Conservation (phyloP, 192 early-diverging fungal genomes). For the Diversispora epigaea region DNA sequence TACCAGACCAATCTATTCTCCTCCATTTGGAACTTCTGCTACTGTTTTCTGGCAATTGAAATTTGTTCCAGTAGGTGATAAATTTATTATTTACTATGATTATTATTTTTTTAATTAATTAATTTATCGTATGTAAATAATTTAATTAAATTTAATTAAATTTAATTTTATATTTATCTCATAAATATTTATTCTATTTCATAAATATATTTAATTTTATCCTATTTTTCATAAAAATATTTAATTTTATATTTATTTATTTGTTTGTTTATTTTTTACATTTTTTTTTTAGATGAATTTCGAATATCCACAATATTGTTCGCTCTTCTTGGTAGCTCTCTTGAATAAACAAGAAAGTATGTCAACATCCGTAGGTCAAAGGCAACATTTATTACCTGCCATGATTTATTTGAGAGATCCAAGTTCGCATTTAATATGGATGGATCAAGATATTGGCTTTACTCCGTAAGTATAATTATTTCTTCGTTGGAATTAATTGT, state of each 20-base stretch:
- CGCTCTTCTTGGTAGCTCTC: constrained; percentile 26
- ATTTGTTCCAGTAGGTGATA: constrained; percentile 26
- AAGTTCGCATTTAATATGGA: constrained; percentile 2
- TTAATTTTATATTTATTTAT: neutral
- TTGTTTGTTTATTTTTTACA: neutral
- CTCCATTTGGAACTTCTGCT: constrained; percentile 28
- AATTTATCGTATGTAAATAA: no score
- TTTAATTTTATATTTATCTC: no score
- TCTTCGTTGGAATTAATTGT: no score
- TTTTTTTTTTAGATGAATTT: constrained; percentile 1
- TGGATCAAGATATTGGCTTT: neutral
- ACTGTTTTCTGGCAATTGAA: constrained; percentile 31
- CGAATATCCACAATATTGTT: constrained; percentile 23
- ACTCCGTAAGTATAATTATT: no score
- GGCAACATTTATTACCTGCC: neutral
- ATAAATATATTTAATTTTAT: no score
- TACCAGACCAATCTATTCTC: constrained; percentile 12
- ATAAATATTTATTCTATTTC: no score
- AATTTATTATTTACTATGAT: neutral
- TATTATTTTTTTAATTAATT: neutral
- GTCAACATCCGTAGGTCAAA: neutral
- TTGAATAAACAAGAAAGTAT: constrained; percentile 24
- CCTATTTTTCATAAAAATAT: no score
- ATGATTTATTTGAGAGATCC: constrained; percentile 28
- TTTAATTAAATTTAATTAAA: no score